Evolutionary conservation across 2,329 filamentous ascomycete species (phyloP), one percentile per base, ranked within the genome.

Genomic region (Iodosphaeria phyllophila): DNA sequence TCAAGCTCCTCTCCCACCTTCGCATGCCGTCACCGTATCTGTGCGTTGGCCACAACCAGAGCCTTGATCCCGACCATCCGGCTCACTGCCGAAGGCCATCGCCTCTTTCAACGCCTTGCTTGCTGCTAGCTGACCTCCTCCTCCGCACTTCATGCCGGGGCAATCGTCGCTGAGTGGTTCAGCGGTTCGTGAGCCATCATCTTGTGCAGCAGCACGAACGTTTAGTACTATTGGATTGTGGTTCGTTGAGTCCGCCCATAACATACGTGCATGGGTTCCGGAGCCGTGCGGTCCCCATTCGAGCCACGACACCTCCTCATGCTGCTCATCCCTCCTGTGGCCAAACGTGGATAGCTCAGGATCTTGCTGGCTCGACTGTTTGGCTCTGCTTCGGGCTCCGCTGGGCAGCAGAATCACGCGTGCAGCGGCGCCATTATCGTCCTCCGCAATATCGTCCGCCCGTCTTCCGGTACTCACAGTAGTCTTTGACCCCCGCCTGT

Each of bases 271-370:
- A 22, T 27, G 25, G 20, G 16, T 4, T 31, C 25, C 37, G 42
- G 35, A 36, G 46, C 46, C 43, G 41, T 42, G 41, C 41, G 41
- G 42, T 28, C 34, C 37, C 38, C 36, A 47, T 47, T 47, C 43
- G 44, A 47, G 44, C 44, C 44, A 47, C 44, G 44, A 47, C 44
- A 47, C 32, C 35, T 24, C 37, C 36, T 19, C 30, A 36, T 41
- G 32, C 35, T 21, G n/a, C n/a, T n/a, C n/a, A n/a, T n/a, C n/a
- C n/a, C n/a, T 36, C 30, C 33, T 41, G 35, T 36, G 37, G 35
- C 35, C 39, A 35, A 38, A 44, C 43, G 39, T 43, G 41, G 39
- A 38, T 28, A 28, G 26, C 24, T 24, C 21, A 12, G 21, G 18
- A 18, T 28, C 15, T 11, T 12, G 8, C 17, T 13, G 16, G 11